A percentile compares a stretch with the other conserved stretches of the same genome.
phyloP scores from a whole-genome alignment of 352 stramenopile species.

The Globisporangium spinosum region DNA sequence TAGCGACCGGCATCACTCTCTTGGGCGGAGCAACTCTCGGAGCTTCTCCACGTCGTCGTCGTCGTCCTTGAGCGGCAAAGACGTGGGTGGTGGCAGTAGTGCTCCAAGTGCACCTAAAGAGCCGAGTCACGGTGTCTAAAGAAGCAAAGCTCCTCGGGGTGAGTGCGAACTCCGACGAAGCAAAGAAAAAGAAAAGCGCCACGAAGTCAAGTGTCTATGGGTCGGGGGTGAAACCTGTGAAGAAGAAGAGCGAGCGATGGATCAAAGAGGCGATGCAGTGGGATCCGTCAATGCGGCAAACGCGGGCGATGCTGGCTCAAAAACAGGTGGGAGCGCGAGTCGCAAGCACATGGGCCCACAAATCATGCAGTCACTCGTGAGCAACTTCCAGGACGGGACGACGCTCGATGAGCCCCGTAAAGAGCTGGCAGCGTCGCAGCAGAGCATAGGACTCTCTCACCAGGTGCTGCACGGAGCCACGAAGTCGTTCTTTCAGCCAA shows the following conservation, averaged over 20 bases:
- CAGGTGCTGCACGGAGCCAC: conserved; percentile 65
- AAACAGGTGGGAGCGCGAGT: conserved; percentile 17
- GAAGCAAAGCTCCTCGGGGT: conserved; percentile 15
- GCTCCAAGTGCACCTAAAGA: not conserved
- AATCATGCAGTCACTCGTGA: conserved; percentile 60
- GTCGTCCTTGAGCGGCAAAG: conserved; percentile 6
- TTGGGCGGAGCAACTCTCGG: conserved; percentile 9
- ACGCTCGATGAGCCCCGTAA: conserved; percentile 55
- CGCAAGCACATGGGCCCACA: conserved; percentile 51
- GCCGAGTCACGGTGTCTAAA: conserved; percentile 3
- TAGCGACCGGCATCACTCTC: conserved; percentile 12
- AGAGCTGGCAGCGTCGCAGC: conserved; percentile 63
- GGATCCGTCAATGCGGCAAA: conserved; percentile 15
- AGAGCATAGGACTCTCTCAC: conserved; percentile 60
- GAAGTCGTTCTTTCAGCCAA: conserved; percentile 60
- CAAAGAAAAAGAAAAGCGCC: conserved; percentile 34
- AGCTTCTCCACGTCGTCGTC: conserved; percentile 7
- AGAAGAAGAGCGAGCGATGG: conserved; percentile 29
- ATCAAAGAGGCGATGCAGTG: conserved; percentile 23
- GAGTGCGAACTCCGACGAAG: conserved; percentile 11
- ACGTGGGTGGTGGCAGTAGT: not conserved
- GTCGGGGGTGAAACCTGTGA: conserved; percentile 35
- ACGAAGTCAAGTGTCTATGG: conserved; percentile 33
- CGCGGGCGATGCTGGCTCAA: conserved; percentile 12
- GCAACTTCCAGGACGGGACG: conserved; percentile 69